Base-by-base conservation (phyloP, 2,329 filamentous ascomycete species). In the Pestalotiopsis sp. region DNA sequence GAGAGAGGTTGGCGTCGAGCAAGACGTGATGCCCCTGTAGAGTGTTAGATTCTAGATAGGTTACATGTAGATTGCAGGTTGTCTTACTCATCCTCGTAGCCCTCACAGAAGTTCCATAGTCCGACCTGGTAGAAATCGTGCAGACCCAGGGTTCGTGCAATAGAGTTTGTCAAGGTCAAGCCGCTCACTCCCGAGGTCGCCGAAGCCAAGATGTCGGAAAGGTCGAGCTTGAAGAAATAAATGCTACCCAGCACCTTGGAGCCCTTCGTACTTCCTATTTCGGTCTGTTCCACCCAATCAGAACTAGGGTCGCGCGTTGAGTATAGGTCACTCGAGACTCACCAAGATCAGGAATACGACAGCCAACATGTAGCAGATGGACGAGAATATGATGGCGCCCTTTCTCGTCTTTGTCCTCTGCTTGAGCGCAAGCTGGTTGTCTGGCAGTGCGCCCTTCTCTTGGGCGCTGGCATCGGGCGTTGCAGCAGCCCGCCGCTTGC, bases 61-160 rank as follows among this genome's bases (percentile, higher is more conserved):
- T 10, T 3, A 10, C 7, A 30, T n/a, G 83, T 75, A 0, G 87
- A 88, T 4, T 20, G n/a, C 5, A 39, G 3, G 65, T 26, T 20
- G 71, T 90, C 84, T 66, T 76, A 87, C 80, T 91, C 84, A 73
- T 87, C 85, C 67, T 88, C 83, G 79, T 94, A 97, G 22, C 94
- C 94, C 78, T 97, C 93, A 79, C 95, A 98, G 78, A 92, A 97
- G 68, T 90, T 91, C 95, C 95, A 98, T 55, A 98, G 81, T 5
- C 94, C 94, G 35, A 97, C 92, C 74, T 94, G 92, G 80, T 98
- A 98, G 81, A 97, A 98, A 79, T 98, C 95, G 78, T 97, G 94
- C 62, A 98, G 85, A 38, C 94, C 95, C 66, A 98, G 84, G 24
- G 91, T 93, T 64, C 93, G 90, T 3, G 94, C 94, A 71, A 97